These are phyloP conservation scores for Ophiostoma triangulosporum DNA, from an alignment of 2,329 filamentous ascomycete species.

Conservation along the genomic window DNA sequence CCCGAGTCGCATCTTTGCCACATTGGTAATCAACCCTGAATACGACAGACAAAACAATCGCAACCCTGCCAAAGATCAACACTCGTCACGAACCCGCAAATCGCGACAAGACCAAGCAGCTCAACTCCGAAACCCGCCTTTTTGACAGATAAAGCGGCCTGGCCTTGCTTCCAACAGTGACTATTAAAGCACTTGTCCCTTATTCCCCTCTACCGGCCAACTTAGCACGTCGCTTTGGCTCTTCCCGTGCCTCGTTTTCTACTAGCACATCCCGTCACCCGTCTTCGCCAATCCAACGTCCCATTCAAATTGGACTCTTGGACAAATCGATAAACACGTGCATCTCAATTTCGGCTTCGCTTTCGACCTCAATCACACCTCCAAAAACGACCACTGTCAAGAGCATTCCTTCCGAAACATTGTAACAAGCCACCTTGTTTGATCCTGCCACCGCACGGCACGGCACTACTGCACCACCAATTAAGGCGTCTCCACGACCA, in stretches of 20 bases:
- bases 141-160: not conserved
- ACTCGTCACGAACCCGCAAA: not conserved
- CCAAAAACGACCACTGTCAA: too few species aligned
- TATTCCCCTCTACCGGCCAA: not conserved
- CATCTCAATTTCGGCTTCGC: not conserved
- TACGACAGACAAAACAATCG: not conserved
- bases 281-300: not conserved
- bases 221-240: not conserved
- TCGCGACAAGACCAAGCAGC: not conserved
- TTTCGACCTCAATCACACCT: too few species aligned
- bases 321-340: not conserved
- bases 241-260: not conserved
- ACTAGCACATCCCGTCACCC: not conserved
- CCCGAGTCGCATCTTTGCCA: not conserved
- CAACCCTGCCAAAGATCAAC: not conserved
- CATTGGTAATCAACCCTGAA: conserved; percentile 1
- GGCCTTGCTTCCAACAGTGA: not conserved
- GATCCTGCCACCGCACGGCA: not conserved
- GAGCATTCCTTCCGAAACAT: too few species aligned
- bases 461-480: conserved; percentile 6
- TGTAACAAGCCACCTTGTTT: not conserved
- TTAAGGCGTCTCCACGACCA: conserved; percentile 6
- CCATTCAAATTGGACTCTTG: not conserved
- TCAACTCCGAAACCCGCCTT: not conserved
- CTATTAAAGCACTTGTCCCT: not conserved